phyloP scores from a whole-genome alignment of 148 eudicot species.

The Mesembryanthemum crystallinum region DNA sequence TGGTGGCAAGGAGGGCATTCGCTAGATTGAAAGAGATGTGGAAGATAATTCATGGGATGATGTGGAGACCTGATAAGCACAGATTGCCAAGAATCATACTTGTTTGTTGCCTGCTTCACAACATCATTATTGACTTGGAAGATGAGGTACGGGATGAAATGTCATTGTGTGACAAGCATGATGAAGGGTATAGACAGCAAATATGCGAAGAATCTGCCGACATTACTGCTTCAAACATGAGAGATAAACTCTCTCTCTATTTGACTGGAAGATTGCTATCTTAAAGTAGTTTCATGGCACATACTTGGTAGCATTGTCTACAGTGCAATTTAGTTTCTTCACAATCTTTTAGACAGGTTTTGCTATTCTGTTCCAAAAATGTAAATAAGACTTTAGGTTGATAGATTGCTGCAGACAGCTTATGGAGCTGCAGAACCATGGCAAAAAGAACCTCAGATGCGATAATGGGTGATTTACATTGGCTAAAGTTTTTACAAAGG shows the following conservation, averaged over 20 bases:
- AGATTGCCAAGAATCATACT: constrained; percentile 78
- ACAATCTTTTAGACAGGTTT: constrained; percentile 10
- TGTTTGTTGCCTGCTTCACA: constrained; percentile 84
- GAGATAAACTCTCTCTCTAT: constrained; percentile 55
- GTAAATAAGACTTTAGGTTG: constrained; percentile 26
- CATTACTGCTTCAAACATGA: constrained; percentile 38
- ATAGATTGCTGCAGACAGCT: constrained; percentile 22
- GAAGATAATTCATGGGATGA: constrained; percentile 70
- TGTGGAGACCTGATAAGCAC: constrained; percentile 93
- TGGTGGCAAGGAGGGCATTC: constrained; percentile 68
- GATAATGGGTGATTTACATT: background rate
- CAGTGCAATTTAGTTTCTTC: constrained; percentile 8
- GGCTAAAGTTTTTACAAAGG: background rate
- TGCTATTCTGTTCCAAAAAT: constrained; percentile 8
- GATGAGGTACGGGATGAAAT: constrained; percentile 54
- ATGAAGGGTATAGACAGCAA: constrained; percentile 51
- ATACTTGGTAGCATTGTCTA: background rate
- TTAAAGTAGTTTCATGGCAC: background rate
- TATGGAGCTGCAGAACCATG: background rate
- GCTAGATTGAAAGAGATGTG: constrained; percentile 70
- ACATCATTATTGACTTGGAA: constrained; percentile 78
- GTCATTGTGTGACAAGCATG: constrained; percentile 50
- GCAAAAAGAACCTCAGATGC: constrained; percentile 2
- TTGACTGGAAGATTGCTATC: constrained; percentile 36
- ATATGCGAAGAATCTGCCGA: constrained; percentile 62